Base-by-base conservation (phyloP, 108 stramenopile species). In the Aureococcus anophagefferens region DNA sequence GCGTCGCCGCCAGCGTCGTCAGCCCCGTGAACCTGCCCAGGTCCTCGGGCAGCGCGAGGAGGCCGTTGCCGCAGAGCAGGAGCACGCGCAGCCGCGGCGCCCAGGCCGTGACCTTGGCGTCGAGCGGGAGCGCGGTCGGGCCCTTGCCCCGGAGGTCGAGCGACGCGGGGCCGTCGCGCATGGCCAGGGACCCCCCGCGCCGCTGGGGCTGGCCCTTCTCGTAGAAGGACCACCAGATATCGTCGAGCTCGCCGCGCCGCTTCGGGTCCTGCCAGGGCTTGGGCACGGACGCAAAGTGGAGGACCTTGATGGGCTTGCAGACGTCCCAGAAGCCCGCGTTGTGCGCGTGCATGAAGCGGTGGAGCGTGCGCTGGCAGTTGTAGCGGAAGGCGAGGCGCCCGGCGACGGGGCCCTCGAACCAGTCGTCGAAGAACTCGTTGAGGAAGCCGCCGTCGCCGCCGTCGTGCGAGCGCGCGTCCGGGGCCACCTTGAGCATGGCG, bases 371-470 rank as follows among this genome's bases (percentile, higher is more conserved):
- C 68, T 90, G 93, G 4, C 90, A 90, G 76, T 94, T 94, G 78
- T 83, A 93, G n/a, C 82, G 83, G 62, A 89, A 84, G 33, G 85
- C 69, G 33, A 94, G 76, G 21, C 91, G 80, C 28, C 66, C n/a
- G n/a, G 68, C 68, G 5, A 86, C 65, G 35, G 91, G 87, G 75
- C 83, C 74, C 30, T 80, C 72, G 68, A 67, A 87, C 93, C 93
- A 94, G 44, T 78, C 81, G 25, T 84, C 67, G 74, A 88, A 94
- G 73, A 86, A 91, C 33, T 84, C 80, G 72, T 94, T 94, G 33
- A 94, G 78, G 68, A 91, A 93, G 7, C 91, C 93, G 17, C 89
- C 91, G 67, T 91, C 91, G 29, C 90, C 89, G 30, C 89, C 89
- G 70, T 93, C 93, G 71, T 89, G 83, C 11, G 87, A 83, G 33